Conservation (phyloP, 768 basidiomycete genomes). For the Leccinum arenicola region DNA sequence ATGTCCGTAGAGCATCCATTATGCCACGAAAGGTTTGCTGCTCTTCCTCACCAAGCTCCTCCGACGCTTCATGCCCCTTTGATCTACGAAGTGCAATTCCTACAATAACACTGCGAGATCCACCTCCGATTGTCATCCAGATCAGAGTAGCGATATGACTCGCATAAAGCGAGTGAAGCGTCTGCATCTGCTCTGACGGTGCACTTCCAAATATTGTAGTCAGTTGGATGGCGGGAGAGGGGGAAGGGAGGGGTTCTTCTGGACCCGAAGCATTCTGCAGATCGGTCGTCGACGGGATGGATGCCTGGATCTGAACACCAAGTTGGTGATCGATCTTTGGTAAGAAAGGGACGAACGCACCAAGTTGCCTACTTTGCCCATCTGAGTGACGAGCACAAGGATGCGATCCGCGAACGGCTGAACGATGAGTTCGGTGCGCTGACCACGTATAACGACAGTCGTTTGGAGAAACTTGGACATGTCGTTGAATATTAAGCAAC, state of each 20-base stretch:
- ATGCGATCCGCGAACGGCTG: constrained; percentile 79
- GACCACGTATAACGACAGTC: constrained; percentile 50
- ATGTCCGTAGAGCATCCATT: constrained; percentile 45
- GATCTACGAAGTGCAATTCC: constrained; percentile 63
- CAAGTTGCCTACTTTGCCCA: constrained; percentile 86
- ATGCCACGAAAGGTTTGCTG: constrained; percentile 45
- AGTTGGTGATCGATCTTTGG: constrained; percentile 6
- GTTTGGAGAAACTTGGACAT: constrained; percentile 39
- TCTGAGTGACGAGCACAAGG: constrained; percentile 85
- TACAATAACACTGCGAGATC: constrained; percentile 64
- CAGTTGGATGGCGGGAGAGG: constrained; percentile 72
- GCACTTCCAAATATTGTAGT: constrained; percentile 77
- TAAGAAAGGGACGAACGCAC: constrained; percentile 39
- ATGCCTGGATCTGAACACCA: constrained; percentile 68
- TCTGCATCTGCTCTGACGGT: constrained; percentile 63
- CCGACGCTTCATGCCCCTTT: constrained; percentile 19
- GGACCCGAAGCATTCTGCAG: constrained; percentile 39
- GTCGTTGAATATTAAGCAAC: neutral
- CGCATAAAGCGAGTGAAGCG: constrained; percentile 76
- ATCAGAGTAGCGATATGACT: constrained; percentile 85
- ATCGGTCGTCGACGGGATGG: constrained; percentile 61
- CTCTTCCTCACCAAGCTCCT: constrained; percentile 37
- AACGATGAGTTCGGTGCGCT: constrained; percentile 69
- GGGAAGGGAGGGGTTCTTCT: constrained; percentile 46
- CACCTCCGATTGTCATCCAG: constrained; percentile 55